Percentiles rank a stretch among this genome's conserved stretches.
Conservation (phyloP, 2,329 filamentous ascomycete species). For the Paraconiothyrium brasiliense region DNA sequence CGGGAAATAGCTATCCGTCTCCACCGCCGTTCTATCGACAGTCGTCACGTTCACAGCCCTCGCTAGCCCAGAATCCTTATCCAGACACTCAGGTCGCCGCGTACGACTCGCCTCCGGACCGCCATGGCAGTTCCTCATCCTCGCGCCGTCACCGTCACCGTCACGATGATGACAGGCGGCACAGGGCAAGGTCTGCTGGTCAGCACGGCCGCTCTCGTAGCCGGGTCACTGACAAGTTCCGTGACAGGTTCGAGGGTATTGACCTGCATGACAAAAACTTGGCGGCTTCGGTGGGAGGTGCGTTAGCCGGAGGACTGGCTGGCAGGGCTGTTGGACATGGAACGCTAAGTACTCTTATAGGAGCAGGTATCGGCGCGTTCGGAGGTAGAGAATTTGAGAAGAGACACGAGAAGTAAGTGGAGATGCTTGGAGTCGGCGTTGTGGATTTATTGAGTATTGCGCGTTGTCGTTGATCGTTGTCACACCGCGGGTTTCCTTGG, state of each 20-base stretch:
- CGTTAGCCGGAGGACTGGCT: constrained; percentile 50
- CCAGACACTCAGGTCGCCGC: constrained; percentile 28
- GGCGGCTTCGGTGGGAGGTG: constrained; percentile 50
- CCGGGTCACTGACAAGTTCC: constrained; percentile 44
- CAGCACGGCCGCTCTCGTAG: constrained; percentile 43
- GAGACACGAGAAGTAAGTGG: constrained; percentile 38
- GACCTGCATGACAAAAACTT: constrained; percentile 44
- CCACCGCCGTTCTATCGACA: constrained; percentile 48
- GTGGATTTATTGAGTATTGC: constrained; percentile 2
- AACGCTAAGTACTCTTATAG: constrained; percentile 49
- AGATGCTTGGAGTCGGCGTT: constrained; percentile 11
- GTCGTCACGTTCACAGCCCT: constrained; percentile 47
- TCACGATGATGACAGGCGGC: constrained; percentile 33
- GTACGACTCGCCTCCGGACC: constrained; percentile 37
- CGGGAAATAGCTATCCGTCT: constrained; percentile 36
- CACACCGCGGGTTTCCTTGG: background rate
- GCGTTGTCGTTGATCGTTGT: constrained; percentile 5
- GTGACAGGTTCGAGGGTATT: constrained; percentile 48
- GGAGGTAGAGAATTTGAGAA: constrained; percentile 41
- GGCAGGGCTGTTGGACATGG: constrained; percentile 44
- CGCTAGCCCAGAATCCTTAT: constrained; percentile 26
- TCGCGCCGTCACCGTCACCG: constrained; percentile 28
- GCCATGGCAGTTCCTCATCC: constrained; percentile 37
- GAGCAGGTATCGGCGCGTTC: constrained; percentile 47
- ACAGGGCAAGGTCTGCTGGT: constrained; percentile 50